Conservation (phyloP, 2,329 filamentous ascomycete genomes). For the Trichoderma sp. region DNA sequence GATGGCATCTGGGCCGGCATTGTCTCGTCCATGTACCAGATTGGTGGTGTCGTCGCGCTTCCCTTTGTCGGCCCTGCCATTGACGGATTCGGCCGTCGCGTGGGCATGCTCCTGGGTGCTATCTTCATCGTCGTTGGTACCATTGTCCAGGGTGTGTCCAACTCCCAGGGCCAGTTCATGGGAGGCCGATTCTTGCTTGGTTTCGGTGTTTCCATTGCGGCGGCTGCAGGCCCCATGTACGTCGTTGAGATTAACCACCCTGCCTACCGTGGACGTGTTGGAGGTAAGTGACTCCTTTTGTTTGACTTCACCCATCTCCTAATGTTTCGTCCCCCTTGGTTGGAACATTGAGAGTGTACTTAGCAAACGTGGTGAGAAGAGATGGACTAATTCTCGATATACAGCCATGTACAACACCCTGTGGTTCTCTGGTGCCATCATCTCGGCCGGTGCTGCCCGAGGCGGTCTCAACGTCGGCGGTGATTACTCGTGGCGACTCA, state of each 20-base stretch:
- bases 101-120: constrained; percentile 50
- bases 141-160: constrained; percentile 47
- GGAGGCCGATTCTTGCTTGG: constrained; percentile 63
- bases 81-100: constrained; percentile 49
- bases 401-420: constrained; percentile 43
- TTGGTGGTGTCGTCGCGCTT: constrained; percentile 50
- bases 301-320: neutral
- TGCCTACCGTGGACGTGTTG: constrained; percentile 46
- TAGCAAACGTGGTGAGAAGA: neutral
- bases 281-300: constrained; percentile 28
- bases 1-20: constrained; percentile 52
- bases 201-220: constrained; percentile 48
- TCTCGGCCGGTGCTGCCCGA: constrained; percentile 51
- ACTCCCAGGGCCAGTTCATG: constrained; percentile 46
- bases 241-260: constrained; percentile 51
- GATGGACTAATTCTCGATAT: neutral
- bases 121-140: constrained; percentile 49
- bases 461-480: constrained; percentile 42
- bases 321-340: neutral
- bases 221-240: constrained; percentile 32
- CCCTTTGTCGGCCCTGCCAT: constrained; percentile 50
- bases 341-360: neutral
- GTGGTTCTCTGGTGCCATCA: constrained; percentile 51
- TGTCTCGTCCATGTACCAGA: constrained; percentile 54
- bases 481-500: constrained; percentile 36